A percentile compares a stretch with the other conserved stretches of the same genome.
phyloP scores from a whole-genome alignment of 257 asterid species.

The Marsdenia floribunda region DNA sequence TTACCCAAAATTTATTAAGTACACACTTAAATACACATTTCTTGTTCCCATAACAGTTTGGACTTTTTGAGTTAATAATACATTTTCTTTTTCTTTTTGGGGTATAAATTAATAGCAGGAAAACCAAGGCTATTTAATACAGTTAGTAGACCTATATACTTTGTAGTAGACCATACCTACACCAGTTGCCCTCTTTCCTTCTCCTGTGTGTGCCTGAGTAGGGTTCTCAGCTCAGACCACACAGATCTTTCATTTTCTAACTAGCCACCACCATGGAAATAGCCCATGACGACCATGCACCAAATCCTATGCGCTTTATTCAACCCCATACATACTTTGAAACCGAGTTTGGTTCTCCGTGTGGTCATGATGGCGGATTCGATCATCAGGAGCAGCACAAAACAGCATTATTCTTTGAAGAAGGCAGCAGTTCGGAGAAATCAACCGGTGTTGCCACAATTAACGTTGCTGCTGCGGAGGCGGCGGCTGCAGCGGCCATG shows the following conservation, averaged over 20 bases:
- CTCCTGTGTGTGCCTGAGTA: background rate
- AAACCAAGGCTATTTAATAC: conserved; percentile 21
- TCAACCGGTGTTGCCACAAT: conserved; percentile 27
- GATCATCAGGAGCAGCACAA: conserved; percentile 15
- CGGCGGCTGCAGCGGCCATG: background rate
- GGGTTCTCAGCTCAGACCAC: background rate
- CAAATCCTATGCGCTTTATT: conserved; percentile 43
- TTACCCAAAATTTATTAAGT: background rate
- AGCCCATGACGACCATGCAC: conserved; percentile 36
- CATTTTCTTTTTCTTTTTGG: background rate
- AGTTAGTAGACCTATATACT: conserved; percentile 5
- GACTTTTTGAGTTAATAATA: conserved; percentile 1
- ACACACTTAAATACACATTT: conserved; percentile 11
- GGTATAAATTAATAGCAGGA: background rate
- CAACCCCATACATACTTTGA: conserved; percentile 56
- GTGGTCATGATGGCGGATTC: conserved; percentile 9
- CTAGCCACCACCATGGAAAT: conserved; percentile 37
- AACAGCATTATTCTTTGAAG: conserved; percentile 8
- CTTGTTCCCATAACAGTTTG: conserved; percentile 18
- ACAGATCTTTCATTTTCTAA: background rate
- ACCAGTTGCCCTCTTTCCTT: background rate
- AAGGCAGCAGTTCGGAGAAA: conserved; percentile 46
- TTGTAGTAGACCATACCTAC: conserved; percentile 18
- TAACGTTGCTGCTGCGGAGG: conserved; percentile 16
- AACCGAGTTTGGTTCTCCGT: conserved; percentile 26